Conservation (phyloP, 1,284 basidiomycete genomes). For the Marasmius oreades region DNA sequence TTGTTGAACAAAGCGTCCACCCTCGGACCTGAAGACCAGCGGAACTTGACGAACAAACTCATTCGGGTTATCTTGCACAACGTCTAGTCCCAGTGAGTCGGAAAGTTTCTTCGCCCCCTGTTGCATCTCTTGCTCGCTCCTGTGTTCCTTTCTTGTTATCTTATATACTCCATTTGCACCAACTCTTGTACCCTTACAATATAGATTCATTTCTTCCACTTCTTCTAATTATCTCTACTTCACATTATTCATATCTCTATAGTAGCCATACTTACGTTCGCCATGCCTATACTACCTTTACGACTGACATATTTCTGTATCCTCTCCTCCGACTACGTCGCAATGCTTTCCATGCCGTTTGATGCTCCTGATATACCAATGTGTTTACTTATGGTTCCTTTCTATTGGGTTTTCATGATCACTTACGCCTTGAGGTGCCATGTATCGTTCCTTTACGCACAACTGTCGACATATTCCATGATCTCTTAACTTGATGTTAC, state of each 20-base stretch:
- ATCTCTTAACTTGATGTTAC: slow-evolving; percentile 11
- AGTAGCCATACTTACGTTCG: background rate
- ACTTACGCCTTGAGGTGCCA: background rate
- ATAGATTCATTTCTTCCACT: background rate
- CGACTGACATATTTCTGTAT: background rate
- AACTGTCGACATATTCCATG: background rate
- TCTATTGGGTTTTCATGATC: background rate
- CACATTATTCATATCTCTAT: slow-evolving; percentile 3
- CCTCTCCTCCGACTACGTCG: background rate
- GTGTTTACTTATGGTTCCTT: background rate
- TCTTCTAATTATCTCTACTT: background rate
- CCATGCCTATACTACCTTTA: slow-evolving; percentile 1
- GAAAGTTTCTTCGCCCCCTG: background rate
- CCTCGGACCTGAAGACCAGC: slow-evolving; percentile 47
- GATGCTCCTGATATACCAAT: slow-evolving; percentile 1
- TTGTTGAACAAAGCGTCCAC: slow-evolving; percentile 49
- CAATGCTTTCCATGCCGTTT: slow-evolving; percentile 9
- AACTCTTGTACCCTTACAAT: background rate
- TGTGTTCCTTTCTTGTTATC: slow-evolving; percentile 6
- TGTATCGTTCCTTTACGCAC: too few relatives aligned
- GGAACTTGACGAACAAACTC: slow-evolving; percentile 57
- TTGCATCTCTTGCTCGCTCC: background rate
- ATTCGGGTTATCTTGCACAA: slow-evolving; percentile 59
- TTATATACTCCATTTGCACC: background rate
- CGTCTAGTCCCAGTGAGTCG: slow-evolving; percentile 28